Percentiles rank a stretch among this genome's conserved stretches.
Evolutionary conservation across 2,329 filamentous ascomycete species (phyloP).

Genomic region (Pseudogymnoascus sp.): DNA sequence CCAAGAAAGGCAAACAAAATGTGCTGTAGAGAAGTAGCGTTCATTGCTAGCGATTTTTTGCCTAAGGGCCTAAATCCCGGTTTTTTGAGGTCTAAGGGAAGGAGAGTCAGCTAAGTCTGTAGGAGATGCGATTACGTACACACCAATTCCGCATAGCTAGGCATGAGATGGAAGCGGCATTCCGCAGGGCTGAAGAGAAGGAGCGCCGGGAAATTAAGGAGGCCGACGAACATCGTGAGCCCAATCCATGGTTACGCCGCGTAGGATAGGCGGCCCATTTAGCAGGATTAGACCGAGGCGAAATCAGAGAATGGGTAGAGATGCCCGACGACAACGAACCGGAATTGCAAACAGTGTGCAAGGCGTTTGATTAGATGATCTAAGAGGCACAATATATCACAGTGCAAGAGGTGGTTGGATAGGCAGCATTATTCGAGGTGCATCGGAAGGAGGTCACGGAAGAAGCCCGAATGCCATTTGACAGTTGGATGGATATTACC

Average conservation of each 20-base stretch:
- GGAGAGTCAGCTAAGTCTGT: not conserved
- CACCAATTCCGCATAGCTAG: not conserved
- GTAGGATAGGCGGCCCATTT: not conserved
- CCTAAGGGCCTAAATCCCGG: too few relatives aligned
- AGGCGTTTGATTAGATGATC: slow-evolving; percentile 11
- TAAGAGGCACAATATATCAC: slow-evolving; percentile 11
- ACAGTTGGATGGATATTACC: not conserved
- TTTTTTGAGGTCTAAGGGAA: too few relatives aligned
- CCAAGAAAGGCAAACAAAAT: too few relatives aligned
- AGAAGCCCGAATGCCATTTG: not conserved
- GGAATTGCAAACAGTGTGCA: slow-evolving; percentile 2
- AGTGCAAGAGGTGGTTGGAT: slow-evolving; percentile 3
- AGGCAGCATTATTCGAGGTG: slow-evolving; percentile 11
- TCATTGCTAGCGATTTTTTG: too few relatives aligned
- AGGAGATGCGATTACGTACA: not conserved
- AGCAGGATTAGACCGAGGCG: not conserved
- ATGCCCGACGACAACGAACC: slow-evolving; percentile 6
- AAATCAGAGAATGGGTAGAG: slow-evolving; percentile 9
- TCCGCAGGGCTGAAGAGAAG: not conserved
- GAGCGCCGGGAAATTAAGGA: not conserved
- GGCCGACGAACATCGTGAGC: not conserved
- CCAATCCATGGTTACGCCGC: not conserved
- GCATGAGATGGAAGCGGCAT: not conserved
- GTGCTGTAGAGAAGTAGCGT: too few relatives aligned
- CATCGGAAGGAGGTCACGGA: slow-evolving; percentile 9